Conservation (phyloP, 176 grass and related monocot species). For the Hsuehochloa calcarea region DNA sequence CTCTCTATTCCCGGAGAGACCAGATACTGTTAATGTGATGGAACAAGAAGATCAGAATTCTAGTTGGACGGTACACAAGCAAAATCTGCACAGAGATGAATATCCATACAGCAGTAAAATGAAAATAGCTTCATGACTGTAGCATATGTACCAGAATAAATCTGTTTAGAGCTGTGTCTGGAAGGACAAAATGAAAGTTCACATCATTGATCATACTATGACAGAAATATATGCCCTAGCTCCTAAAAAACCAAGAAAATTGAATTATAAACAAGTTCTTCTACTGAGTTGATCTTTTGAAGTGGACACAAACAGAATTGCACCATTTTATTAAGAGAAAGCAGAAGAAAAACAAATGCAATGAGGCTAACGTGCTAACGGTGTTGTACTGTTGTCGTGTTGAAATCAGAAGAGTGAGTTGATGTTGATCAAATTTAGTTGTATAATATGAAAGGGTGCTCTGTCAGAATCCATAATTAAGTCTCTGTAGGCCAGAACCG, state of each 20-base stretch:
- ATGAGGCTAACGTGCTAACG: neutral
- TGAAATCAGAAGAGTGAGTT: neutral
- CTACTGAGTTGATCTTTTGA: neutral
- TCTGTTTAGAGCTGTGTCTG: neutral
- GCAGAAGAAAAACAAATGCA: neutral
- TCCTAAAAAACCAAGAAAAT: neutral
- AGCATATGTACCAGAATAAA: neutral
- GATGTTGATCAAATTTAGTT: neutral
- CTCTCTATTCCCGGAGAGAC: constrained; percentile 86
- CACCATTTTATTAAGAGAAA: neutral
- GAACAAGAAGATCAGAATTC: constrained; percentile 30
- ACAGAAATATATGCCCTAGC: neutral
- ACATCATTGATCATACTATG: neutral
- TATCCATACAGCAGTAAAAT: constrained; percentile 12
- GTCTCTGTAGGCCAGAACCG: neutral
- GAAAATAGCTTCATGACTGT: neutral
- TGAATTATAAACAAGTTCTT: neutral
- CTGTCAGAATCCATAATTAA: neutral
- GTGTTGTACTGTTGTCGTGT: neutral
- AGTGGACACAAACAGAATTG: neutral
- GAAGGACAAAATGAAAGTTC: neutral
- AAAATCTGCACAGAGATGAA: neutral
- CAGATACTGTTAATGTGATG: constrained; percentile 63
- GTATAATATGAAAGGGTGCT: neutral
- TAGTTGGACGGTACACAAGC: neutral